Evolutionary conservation across 176 grass and related monocot species (phyloP), one percentile per base, ranked within the genome.

Genomic region (Paspalum notatum): DNA sequence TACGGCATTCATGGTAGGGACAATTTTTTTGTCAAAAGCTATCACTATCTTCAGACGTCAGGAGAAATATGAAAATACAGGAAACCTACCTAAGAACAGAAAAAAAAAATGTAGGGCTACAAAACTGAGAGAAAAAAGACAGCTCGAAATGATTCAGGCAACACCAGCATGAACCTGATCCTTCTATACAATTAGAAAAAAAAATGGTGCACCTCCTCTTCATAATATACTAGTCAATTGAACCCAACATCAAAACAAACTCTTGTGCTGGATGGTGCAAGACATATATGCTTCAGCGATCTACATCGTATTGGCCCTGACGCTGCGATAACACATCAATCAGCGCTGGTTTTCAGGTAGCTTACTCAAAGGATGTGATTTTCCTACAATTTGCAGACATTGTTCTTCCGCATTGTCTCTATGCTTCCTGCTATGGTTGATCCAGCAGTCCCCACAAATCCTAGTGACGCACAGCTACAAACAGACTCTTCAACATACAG

Each of bases 371-470:
- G 25, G 18, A 46, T 71, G 20, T 21, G 52, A 0, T 17, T 82
- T 9, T 57, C 27, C 78, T 91, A 99, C 73, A 82, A 84, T 48
- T 87, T 87, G 83, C 93, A 96, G 67, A 84, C 87, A 77, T 88
- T 90, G 57, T 91, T 87, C 32, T 58, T 91, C 80, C 93, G 93
- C 91, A 96, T 93, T 79, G 82, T 71, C 79, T 89, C 87, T 75
- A 99, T 93, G 77, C 87, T 96, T 75, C 86, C 69, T 64, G 92
- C 90, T 80, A 99, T 96, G 26, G 97, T 99, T 80, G 97, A 99
- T 78, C 93, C 97, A 83, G 85, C 55, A 53, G 97, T 99, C 57
- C 97, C 97, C 46, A 96, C 87, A 84, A 99, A 99, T 55, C 97
- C 97, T 48, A 96, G 86, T 22, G 97, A 95, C 74, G 93, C 97